Percentiles rank a stretch among this genome's conserved stretches.
Conservation (phyloP, 805 yeast genomes). For the Kodamaea leandrae region DNA sequence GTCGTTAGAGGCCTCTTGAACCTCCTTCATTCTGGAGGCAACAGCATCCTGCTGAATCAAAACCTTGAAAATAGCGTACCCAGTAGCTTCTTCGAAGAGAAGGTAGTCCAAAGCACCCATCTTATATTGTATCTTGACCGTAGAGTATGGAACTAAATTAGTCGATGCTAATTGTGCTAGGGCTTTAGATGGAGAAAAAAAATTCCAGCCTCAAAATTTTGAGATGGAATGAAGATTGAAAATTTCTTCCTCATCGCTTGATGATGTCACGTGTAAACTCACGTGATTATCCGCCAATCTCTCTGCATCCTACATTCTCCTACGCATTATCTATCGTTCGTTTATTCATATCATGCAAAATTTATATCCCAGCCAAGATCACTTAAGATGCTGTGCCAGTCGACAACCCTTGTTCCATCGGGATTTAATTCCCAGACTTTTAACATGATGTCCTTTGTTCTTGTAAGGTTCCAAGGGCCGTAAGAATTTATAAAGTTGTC, state of each 20-base stretch:
- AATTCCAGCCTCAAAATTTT: constrained; percentile 4
- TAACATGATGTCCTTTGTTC: constrained; percentile 45
- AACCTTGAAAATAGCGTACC: constrained; percentile 95
- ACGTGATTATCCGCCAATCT: constrained; percentile 1
- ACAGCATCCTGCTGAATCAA: constrained; percentile 90
- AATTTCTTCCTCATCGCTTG: constrained; percentile 18
- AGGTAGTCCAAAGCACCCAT: constrained; percentile 65
- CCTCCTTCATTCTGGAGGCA: constrained; percentile 89
- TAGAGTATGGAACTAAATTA: constrained; percentile 5
- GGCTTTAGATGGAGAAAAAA: constrained; percentile 4
- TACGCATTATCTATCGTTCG: not conserved
- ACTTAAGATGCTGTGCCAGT: constrained; percentile 69
- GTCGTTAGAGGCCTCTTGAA: constrained; percentile 85
- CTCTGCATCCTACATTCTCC: not conserved
- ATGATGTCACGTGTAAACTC: constrained; percentile 5
- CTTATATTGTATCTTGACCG: constrained; percentile 7
- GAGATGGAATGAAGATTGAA: constrained; percentile 10
- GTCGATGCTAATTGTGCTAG: constrained; percentile 3
- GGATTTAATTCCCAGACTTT: constrained; percentile 48
- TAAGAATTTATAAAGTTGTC: constrained; percentile 59
- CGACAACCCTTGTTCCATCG: constrained; percentile 59
- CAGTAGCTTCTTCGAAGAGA: constrained; percentile 97
- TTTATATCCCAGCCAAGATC: constrained; percentile 74
- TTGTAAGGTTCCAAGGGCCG: constrained; percentile 58
- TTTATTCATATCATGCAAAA: constrained; percentile 48